Evolutionary conservation across 1,139 yeast genomes (phyloP).

Genomic region (Yamadazyma sp.): DNA sequence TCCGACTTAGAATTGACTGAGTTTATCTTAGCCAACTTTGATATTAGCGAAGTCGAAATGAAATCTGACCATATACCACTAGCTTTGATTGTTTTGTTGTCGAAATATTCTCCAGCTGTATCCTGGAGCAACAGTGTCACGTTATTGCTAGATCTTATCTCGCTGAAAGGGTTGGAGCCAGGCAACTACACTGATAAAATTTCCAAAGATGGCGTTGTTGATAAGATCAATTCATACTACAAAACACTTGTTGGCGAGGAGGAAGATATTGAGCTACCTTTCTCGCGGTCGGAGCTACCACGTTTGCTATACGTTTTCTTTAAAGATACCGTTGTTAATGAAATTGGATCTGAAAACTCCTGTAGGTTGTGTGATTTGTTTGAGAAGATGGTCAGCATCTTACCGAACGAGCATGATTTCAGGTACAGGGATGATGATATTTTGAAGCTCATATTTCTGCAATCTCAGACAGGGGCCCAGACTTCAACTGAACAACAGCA

Average conservation of each 20-base stretch:
- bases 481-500: conserved; percentile 14
- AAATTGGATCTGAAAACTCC: conserved; percentile 22
- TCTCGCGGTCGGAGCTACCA: conserved; percentile 44
- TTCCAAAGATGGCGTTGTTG: conserved; percentile 12
- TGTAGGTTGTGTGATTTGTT: conserved; percentile 38
- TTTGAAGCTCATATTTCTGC: conserved; percentile 28
- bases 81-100: conserved; percentile 49
- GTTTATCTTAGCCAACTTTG: conserved; percentile 64
- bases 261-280: conserved; percentile 36
- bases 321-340: conserved; percentile 30
- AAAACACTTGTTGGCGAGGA: conserved; percentile 7
- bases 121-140: conserved; percentile 26
- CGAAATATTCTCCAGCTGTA: conserved; percentile 12
- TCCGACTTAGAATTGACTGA: conserved; percentile 44
- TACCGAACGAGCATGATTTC: conserved; percentile 21
- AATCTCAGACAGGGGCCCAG: conserved; percentile 14
- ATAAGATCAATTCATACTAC: conserved; percentile 22
- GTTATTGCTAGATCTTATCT: conserved; percentile 46
- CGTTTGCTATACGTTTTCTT: conserved; percentile 35
- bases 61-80: conserved; percentile 73
- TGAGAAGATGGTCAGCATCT: conserved; percentile 31
- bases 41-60: conserved; percentile 86
- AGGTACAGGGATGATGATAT: conserved; percentile 19
- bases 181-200: background rate
- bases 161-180: conserved; percentile 37